Evolutionary conservation across 139 green algal species (phyloP), one percentile per base, ranked within the genome.

Genomic region (Closterium sp.): DNA sequence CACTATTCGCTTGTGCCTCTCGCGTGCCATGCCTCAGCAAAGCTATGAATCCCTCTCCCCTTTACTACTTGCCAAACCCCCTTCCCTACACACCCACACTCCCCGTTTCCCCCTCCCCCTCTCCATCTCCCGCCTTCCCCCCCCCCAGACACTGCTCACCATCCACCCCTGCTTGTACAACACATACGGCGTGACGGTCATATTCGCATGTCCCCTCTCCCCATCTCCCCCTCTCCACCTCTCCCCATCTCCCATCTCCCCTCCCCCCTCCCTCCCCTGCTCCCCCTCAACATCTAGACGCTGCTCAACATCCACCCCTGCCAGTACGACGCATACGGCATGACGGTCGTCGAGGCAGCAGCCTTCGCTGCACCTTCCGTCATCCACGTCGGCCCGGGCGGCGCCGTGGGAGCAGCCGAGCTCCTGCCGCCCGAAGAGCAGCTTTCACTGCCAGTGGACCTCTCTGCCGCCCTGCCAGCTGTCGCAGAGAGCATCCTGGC

Each of bases 291-390:
- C 86, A 62, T 7, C 21, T 34, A 88, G 28, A 98, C 97, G 7
- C 88, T 94, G 34, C 96, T 98, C 22, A 98, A 98, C 91, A 89
- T 98, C 27, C 97, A 98, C 93, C 97, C 97, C 1, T 95, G 95
- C 31, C 92, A 95, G 21, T 96, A 97, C 91, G 95, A 97, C 86
- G 96, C 96, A 19, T 98, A 97, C 91, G 97, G 97, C 31, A 98
- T 98, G 97, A 98, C 97, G 0, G 94, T 98, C 9, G 96, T 98
- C 6, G 97, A 98, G 94, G 97, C 97, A 0, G 97, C 97, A 5
- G 97, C 96, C 1, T 97, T 98, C 91, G 95, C 96, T 79, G 45
- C 91, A 27, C 89, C 93, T 24, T 89, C 91, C 27, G 13, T 94
- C 31, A 28, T 95, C 34, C 29, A 96, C 45, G 21, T 70, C 27